These are phyloP conservation scores for Nosema granulosis DNA, from an alignment of 371 early-diverging fungal genomes.

Conservation along the genomic window DNA sequence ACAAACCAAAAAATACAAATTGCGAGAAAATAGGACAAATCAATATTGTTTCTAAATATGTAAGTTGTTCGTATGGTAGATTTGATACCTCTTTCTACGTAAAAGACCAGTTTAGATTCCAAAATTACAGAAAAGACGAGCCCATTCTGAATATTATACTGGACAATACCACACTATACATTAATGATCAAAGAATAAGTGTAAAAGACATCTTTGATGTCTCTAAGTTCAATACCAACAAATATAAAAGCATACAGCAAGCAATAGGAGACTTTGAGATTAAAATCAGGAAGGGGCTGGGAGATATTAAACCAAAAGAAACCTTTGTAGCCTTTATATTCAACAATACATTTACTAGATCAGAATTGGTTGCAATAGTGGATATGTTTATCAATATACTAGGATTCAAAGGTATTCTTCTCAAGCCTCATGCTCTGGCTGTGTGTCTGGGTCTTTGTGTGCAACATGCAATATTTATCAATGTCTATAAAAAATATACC, in stretches of 20 bases:
- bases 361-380: conserved; percentile 57
- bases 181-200: conserved; percentile 42
- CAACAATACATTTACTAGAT: conserved; percentile 57
- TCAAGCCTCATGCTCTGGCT: conserved; percentile 55
- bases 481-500: conserved; percentile 21
- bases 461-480: conserved; percentile 44
- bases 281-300: neutral
- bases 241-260: conserved; percentile 29
- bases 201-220: conserved; percentile 35
- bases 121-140: conserved; percentile 44
- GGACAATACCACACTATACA: neutral
- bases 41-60: conserved; percentile 66
- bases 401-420: conserved; percentile 55
- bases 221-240: conserved; percentile 37
- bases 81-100: conserved; percentile 63
- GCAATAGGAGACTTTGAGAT: conserved; percentile 7
- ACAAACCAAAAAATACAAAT: conserved; percentile 33
- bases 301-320: conserved; percentile 12
- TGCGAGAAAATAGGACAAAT: conserved; percentile 37
- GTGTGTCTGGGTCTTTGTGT: conserved; percentile 41
- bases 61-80: conserved; percentile 65
- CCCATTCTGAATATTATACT: neutral
- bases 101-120: conserved; percentile 42
- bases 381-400: conserved; percentile 54
- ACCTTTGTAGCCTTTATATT: conserved; percentile 56